A percentile compares a stretch with the other conserved stretches of the same genome.
Conservation (phyloP, 2,329 filamentous ascomycete species). For the Calonectria ilicicola region DNA sequence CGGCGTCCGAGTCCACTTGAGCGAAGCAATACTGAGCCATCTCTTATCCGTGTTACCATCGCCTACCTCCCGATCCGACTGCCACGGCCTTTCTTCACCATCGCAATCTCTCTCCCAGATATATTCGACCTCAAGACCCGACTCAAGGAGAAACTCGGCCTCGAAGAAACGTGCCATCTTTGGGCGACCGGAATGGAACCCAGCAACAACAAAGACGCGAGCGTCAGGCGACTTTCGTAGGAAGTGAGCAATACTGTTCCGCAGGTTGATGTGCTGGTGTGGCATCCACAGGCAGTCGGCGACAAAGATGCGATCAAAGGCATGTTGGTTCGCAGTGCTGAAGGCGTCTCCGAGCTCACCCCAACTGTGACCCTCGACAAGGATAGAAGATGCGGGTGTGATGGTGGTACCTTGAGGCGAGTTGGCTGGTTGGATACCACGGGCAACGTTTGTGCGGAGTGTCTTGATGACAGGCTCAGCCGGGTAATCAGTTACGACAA, state of each 20-base stretch:
- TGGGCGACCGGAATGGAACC: slow-evolving; percentile 77
- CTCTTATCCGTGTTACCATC: slow-evolving; percentile 73
- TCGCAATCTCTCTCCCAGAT: slow-evolving; percentile 79
- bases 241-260: slow-evolving; percentile 72
- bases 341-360: slow-evolving; percentile 60
- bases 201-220: slow-evolving; percentile 74
- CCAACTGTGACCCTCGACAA: slow-evolving; percentile 74
- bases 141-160: slow-evolving; percentile 54
- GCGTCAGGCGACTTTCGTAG: slow-evolving; percentile 58
- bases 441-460: slow-evolving; percentile 67
- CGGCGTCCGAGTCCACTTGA: slow-evolving; percentile 53
- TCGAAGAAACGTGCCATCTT: slow-evolving; percentile 77
- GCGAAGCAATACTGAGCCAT: slow-evolving; percentile 74
- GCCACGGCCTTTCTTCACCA: slow-evolving; percentile 72
- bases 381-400: slow-evolving; percentile 42
- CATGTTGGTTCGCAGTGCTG: slow-evolving; percentile 42
- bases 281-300: slow-evolving; percentile 84
- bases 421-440: slow-evolving; percentile 57
- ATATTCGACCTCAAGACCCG: slow-evolving; percentile 70
- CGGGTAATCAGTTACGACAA: slow-evolving; percentile 77
- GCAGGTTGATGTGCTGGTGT: slow-evolving; percentile 76
- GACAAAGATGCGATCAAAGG: slow-evolving; percentile 73
- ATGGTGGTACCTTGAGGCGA: slow-evolving; percentile 45
- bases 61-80: slow-evolving; percentile 68
- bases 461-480: slow-evolving; percentile 69